These are phyloP conservation scores for Hyaloscypha variabilis DNA, from an alignment of 495 filamentous ascomycete species.

Conservation along the genomic window DNA sequence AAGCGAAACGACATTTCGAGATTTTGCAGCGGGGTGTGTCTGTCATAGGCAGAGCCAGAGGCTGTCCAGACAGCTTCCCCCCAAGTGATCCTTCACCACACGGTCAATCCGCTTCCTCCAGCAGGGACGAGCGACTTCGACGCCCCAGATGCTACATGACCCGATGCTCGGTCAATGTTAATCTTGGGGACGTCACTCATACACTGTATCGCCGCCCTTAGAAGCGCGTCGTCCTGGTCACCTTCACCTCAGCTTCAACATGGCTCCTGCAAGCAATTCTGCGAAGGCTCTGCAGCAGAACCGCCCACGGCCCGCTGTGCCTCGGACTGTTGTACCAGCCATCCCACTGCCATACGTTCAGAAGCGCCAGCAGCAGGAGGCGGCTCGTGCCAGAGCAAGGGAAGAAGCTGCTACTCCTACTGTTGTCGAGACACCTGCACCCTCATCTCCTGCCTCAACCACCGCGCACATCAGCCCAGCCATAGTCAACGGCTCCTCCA, in stretches of 20 bases:
- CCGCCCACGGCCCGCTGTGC: conserved; percentile 34
- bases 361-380: conserved; percentile 34
- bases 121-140: conserved; percentile 31
- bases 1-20: neutral
- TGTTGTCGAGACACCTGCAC: conserved; percentile 12
- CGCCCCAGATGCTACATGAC: conserved; percentile 39
- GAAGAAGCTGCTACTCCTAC: conserved; percentile 20
- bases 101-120: neutral
- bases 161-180: conserved; percentile 33
- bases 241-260: conserved; percentile 13
- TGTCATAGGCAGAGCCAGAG: neutral
- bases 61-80: neutral
- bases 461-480: conserved; percentile 15
- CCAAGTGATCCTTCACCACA: neutral
- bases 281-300: conserved; percentile 29
- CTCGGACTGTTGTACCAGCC: conserved; percentile 35
- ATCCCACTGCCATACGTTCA: conserved; percentile 43
- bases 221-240: no score
- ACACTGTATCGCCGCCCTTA: neutral
- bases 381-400: conserved; percentile 24
- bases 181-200: conserved; percentile 36
- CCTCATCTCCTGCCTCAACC: conserved; percentile 11
- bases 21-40: neutral
- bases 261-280: conserved; percentile 29
- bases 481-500: conserved; percentile 24